Conservation (phyloP, 371 early-diverging fungal genomes). For the Mucor plumbeus region DNA sequence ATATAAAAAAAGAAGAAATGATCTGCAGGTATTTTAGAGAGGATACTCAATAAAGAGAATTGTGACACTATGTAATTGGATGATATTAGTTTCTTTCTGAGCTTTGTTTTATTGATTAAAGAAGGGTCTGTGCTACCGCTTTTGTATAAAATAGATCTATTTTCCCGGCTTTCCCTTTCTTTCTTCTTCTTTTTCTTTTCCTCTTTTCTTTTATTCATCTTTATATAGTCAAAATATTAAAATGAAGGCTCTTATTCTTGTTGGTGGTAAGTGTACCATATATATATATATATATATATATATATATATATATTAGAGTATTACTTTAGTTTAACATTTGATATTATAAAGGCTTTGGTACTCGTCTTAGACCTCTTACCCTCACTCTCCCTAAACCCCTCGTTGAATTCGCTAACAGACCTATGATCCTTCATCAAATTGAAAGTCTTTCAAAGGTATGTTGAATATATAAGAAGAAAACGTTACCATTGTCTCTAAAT, state of each 20-base stretch:
- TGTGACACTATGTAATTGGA: constrained; percentile 4
- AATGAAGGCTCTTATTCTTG: constrained; percentile 99
- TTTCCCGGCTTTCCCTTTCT: constrained; percentile 14
- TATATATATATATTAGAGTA: too few species aligned
- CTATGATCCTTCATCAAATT: constrained; percentile 99
- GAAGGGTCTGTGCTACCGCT: constrained; percentile 1
- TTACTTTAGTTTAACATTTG: too few species aligned
- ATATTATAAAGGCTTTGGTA: constrained; percentile 86
- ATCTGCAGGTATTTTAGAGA: neutral
- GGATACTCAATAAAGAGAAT: constrained; percentile 5
- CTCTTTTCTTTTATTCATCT: constrained; percentile 10
- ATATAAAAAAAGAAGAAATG: neutral
- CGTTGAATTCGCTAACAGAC: constrained; percentile 98
- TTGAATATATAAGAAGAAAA: neutral
- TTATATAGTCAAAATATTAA: constrained; percentile 14
- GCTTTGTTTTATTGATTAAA: neutral
- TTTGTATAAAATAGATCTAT: constrained; percentile 1
- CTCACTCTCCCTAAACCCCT: constrained; percentile 98
- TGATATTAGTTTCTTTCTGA: neutral
- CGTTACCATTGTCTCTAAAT: neutral
- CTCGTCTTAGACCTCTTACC: constrained; percentile 98
- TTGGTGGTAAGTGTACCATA: constrained; percentile 79
- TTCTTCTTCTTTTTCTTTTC: constrained; percentile 22
- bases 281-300: too few species aligned
- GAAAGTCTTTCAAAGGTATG: constrained; percentile 94